Evolutionary conservation across 2,329 filamentous ascomycete genomes (phyloP), one percentile per base, ranked within the genome.

Genomic region (Fusarium domesticum): DNA sequence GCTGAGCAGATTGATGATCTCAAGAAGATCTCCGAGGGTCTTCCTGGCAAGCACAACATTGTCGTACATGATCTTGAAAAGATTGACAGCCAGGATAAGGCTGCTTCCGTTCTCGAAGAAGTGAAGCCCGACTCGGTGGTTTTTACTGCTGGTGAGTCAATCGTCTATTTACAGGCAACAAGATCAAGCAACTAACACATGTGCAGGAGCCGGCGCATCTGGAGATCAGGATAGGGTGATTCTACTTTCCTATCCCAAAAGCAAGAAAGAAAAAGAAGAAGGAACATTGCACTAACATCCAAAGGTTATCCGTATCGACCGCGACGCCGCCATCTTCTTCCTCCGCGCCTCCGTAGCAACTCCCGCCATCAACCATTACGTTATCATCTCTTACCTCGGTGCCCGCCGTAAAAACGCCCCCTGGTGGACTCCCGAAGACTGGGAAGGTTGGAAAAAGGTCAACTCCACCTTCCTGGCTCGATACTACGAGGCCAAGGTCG

Each of bases 11-110:
- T 78, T 39, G 57, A 70, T 2, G 72, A 80, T 40, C 80, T 91
- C 47, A 67, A 82, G 54, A 76, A 74, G 39, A 72, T 85, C 2
- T 77, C 72, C 42, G 66, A 73, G 14, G 74, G 71, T 17, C 70
- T 76, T 44, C 73, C 73, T 3, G 82, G 83, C 14, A 81, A 76
- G 42, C 65, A 89, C 11, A 72, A 77, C 35, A 79, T 89, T 2
- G 65, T 88, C 1, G 72, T 90, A 4, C 76, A 76, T 54, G 86
- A 80, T 54, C 51, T 90, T 7, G 83, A 87, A 41, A 83, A 87
- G 17, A 72, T 89, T 23, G 74, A 78, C 25, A 67, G 62, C 0
- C 77, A 85, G 51, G 85, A 84, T 2, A 72, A 78, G 60, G 57
- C 57, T 12, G 41, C 48, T 4, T 70, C 67, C 19, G 74, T 89